These are phyloP conservation scores for Mallotus repandus DNA, from an alignment of 441 rosid genomes.

Conservation along the genomic window DNA sequence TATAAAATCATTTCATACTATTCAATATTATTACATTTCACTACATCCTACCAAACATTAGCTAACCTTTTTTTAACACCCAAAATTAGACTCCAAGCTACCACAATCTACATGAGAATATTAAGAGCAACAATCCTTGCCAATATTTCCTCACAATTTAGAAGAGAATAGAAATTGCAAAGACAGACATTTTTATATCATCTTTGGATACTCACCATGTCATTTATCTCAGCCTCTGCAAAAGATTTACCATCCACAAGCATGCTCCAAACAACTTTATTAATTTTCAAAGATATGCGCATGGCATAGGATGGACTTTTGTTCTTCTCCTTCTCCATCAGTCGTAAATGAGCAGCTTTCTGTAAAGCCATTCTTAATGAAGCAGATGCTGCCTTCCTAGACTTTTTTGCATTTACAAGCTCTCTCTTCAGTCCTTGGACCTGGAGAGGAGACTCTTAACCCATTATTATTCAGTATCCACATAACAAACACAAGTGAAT, in stretches of 20 bases:
- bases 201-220: conserved; percentile 67
- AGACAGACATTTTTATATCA: neutral
- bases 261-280: conserved; percentile 96
- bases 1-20: neutral
- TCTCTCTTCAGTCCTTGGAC: conserved; percentile 72
- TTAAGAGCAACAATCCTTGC: neutral
- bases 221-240: conserved; percentile 98
- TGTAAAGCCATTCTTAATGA: conserved; percentile 69
- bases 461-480: neutral
- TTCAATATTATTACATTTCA: neutral
- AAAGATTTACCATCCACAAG: conserved; percentile 94
- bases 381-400: conserved; percentile 74
- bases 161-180: neutral
- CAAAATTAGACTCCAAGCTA: neutral
- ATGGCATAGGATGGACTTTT: conserved; percentile 97
- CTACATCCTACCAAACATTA: neutral
- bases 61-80: neutral
- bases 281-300: conserved; percentile 88
- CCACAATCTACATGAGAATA: neutral
- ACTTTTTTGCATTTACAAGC: conserved; percentile 59
- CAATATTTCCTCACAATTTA: neutral
- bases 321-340: conserved; percentile 94
- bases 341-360: conserved; percentile 81
- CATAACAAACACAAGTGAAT: neutral
- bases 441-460: conserved; percentile 37